Percentiles rank a stretch among this genome's conserved stretches.
These are phyloP conservation scores for Bruguiera gymnorhiza DNA, from an alignment of 345 rosid genomes.

Conservation along the genomic window DNA sequence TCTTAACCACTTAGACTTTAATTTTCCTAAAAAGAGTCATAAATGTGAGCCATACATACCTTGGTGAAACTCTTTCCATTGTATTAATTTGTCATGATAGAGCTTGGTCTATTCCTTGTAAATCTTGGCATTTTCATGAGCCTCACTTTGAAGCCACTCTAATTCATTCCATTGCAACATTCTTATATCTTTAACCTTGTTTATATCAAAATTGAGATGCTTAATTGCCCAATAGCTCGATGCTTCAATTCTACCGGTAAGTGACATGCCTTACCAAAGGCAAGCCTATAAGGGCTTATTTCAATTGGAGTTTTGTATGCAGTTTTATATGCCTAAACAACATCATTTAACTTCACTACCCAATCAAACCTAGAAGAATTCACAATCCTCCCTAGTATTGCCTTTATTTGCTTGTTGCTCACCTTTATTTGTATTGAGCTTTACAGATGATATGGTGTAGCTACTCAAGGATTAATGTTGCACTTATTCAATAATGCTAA, in stretches of 20 bases:
- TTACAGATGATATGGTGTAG: background rate
- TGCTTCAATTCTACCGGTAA: background rate
- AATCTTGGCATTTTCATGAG: too few relatives aligned
- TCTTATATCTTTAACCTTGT: too few relatives aligned
- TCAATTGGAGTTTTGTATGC: background rate
- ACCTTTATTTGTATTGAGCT: background rate
- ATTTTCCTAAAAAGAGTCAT: too few relatives aligned
- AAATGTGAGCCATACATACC: too few relatives aligned
- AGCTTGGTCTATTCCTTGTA: too few relatives aligned
- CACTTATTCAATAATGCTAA: background rate
- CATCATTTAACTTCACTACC: background rate
- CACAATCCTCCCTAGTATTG: background rate
- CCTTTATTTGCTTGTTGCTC: background rate
- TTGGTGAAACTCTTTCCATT: too few relatives aligned
- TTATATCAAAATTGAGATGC: too few relatives aligned
- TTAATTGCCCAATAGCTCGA: too few relatives aligned
- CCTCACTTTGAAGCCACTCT: too few relatives aligned
- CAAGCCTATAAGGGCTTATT: background rate
- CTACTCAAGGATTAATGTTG: background rate
- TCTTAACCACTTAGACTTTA: too few relatives aligned
- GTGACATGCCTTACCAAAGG: background rate
- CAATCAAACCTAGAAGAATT: background rate
- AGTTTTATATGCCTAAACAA: background rate
- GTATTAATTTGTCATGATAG: too few relatives aligned
- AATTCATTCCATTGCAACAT: background rate